Percentiles rank a stretch among this genome's conserved stretches.
Conservation (phyloP, 2,329 filamentous ascomycete species). For the Ophiobolus disseminans region DNA sequence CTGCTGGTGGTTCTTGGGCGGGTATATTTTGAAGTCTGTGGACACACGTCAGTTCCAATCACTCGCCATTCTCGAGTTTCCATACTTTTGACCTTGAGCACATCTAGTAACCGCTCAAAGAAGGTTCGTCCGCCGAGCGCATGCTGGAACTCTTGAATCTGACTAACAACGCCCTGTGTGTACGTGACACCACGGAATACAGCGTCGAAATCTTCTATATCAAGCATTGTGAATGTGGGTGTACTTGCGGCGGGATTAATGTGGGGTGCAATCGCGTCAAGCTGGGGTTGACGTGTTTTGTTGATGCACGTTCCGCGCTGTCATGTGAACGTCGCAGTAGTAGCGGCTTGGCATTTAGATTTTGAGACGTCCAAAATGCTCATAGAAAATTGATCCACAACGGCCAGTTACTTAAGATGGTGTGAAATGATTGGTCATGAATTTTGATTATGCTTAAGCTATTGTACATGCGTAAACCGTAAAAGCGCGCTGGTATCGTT, state of each 20-base stretch:
- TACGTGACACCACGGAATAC: constrained; percentile 61
- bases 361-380: too few relatives aligned
- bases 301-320: constrained; percentile 17
- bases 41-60: constrained; percentile 1
- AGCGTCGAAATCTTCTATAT: constrained; percentile 71
- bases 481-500: constrained; percentile 12
- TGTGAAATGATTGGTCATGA: too few relatives aligned
- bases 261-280: constrained; percentile 14
- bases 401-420: not conserved
- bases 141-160: constrained; percentile 72
- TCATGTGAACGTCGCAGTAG: constrained; percentile 16
- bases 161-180: constrained; percentile 51
- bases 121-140: constrained; percentile 74
- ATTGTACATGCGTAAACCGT: constrained; percentile 9
- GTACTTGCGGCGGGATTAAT: not conserved
- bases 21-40: constrained; percentile 70
- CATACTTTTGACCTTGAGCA: constrained; percentile 74
- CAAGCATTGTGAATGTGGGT: constrained; percentile 57
- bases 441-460: constrained; percentile 5
- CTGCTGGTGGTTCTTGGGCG: constrained; percentile 72
- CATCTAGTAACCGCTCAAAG: constrained; percentile 77
- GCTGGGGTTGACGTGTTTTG: constrained; percentile 20
- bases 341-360: constrained; percentile 2
- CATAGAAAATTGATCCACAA: too few relatives aligned
- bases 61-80: not conserved